Evolutionary conservation across 805 yeast species (phyloP), one percentile per base, ranked within the genome.

Genomic region (Torulaspora quercuum): DNA sequence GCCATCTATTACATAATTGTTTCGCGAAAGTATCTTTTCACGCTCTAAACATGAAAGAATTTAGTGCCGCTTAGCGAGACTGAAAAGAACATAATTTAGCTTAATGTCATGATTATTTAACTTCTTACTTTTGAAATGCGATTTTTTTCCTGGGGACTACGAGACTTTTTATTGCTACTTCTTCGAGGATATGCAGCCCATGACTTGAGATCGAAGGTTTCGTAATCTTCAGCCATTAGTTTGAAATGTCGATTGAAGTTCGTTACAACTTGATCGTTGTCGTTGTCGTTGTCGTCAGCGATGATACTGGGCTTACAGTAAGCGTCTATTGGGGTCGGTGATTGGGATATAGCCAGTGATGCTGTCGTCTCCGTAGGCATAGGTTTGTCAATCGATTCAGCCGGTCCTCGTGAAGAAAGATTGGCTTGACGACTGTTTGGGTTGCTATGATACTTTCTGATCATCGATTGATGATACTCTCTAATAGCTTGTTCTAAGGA

Each of bases 201-300:
- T n/a, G 33, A 32, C 29, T 46, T 39, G 7, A 50, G 33, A 37
- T 53, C 59, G 35, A 50, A 54, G 6, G 49, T 45, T 36, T 56
- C 61, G 36, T 55, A 55, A 32, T 52, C 50, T 27, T 55, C 61
- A 3, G 56, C 58, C 39, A 52, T 45, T 13, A 44, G 32, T 32
- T 51, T 52, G 41, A 57, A 57, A 39, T 55, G 56, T n/a, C 38
- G 38, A 17, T 55, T 51, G 29, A 52, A 57, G 34, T 55, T 57
- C 14, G 50, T 29, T 10, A 46, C 37, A 7, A 55, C 33, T 36
- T 49, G 59, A 19, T 39, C 40, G 21, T 17, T 20, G 4, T 20
- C 19, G 8, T 10, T 17, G 16, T 27, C 12, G 20, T 6, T 13
- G 4, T 10, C 3, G 4, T 21, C 11, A 22, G 12, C 10, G 12